Evolutionary conservation across 805 yeast genomes (phyloP).

Genomic region (Saturnispora ahearnii): DNA sequence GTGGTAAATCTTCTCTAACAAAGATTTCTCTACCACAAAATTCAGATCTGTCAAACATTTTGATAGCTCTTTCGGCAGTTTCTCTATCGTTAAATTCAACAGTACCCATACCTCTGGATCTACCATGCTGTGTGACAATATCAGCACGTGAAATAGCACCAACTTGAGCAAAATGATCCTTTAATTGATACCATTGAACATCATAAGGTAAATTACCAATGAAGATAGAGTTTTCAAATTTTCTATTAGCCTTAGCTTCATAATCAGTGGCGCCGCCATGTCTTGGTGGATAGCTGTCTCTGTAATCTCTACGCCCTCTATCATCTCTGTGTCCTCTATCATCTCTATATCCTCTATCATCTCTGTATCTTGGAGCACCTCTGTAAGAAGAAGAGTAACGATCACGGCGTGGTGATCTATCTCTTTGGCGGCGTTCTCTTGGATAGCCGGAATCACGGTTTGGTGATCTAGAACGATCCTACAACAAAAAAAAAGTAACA

Average conservation of each 20-base stretch:
- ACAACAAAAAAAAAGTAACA: neutral
- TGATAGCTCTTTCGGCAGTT: constrained; percentile 65
- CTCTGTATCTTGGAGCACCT: constrained; percentile 16
- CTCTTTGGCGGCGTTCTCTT: constrained; percentile 19
- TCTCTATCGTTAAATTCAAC: constrained; percentile 66
- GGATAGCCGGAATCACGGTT: constrained; percentile 19
- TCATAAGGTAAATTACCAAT: constrained; percentile 67
- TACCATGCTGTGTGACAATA: constrained; percentile 67
- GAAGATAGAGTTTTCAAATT: constrained; percentile 60
- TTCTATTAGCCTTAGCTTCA: constrained; percentile 39
- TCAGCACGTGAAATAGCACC: constrained; percentile 76
- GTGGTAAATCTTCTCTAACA: constrained; percentile 87
- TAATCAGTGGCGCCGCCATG: constrained; percentile 19
- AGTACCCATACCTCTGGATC: constrained; percentile 84
- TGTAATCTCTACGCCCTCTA: constrained; percentile 21
- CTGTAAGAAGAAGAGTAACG: constrained; percentile 5
- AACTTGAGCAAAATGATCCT: constrained; percentile 46
- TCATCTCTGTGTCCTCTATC: constrained; percentile 13
- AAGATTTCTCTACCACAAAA: constrained; percentile 71
- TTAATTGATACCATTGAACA: constrained; percentile 49
- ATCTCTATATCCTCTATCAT: constrained; percentile 13
- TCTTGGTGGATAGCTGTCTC: constrained; percentile 3
- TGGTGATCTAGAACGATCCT: constrained; percentile 27
- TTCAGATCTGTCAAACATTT: constrained; percentile 53
- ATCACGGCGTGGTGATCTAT: constrained; percentile 11